These are phyloP conservation scores for Russula sp. DNA, from an alignment of 768 basidiomycete genomes.

Conservation along the genomic window DNA sequence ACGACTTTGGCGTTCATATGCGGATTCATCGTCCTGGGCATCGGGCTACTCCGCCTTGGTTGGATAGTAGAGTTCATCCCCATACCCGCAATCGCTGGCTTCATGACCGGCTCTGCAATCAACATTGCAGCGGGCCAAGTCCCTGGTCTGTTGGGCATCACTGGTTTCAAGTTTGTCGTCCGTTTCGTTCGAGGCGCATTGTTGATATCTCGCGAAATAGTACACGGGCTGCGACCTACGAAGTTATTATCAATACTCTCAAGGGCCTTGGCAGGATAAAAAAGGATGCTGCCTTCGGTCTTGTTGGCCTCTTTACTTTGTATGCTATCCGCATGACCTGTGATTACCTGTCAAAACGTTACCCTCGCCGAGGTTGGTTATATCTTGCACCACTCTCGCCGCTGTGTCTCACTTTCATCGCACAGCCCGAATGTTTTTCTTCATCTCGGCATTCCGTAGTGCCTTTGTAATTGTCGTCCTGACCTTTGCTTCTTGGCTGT, in stretches of 20 bases:
- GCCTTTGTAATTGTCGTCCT: conserved; percentile 86
- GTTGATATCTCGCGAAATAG: conserved; percentile 32
- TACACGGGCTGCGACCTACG: conserved; percentile 77
- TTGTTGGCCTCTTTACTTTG: conserved; percentile 62
- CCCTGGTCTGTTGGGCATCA: conserved; percentile 82
- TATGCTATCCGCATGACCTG: conserved; percentile 61
- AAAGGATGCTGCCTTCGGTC: conserved; percentile 86
- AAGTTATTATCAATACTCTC: conserved; percentile 88
- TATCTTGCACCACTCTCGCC: not conserved
- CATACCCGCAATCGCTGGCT: conserved; percentile 73
- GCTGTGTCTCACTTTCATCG: not conserved
- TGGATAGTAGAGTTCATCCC: conserved; percentile 97
- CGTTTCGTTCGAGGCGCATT: not conserved
- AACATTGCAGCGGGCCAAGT: conserved; percentile 85
- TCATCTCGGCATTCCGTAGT: conserved; percentile 67
- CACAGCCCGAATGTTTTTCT: conserved; percentile 66
- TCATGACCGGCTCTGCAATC: conserved; percentile 98
- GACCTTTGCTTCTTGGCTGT: conserved; percentile 83
- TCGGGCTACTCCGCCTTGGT: conserved; percentile 84
- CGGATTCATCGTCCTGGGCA: conserved; percentile 85
- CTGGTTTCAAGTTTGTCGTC: conserved; percentile 64
- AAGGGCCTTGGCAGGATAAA: conserved; percentile 66
- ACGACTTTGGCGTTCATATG: conserved; percentile 77
- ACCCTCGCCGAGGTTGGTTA: conserved; percentile 51
- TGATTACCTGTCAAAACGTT: conserved; percentile 43